Base-by-base conservation (phyloP, 257 asterid genomes). In the Vinca minor region DNA sequence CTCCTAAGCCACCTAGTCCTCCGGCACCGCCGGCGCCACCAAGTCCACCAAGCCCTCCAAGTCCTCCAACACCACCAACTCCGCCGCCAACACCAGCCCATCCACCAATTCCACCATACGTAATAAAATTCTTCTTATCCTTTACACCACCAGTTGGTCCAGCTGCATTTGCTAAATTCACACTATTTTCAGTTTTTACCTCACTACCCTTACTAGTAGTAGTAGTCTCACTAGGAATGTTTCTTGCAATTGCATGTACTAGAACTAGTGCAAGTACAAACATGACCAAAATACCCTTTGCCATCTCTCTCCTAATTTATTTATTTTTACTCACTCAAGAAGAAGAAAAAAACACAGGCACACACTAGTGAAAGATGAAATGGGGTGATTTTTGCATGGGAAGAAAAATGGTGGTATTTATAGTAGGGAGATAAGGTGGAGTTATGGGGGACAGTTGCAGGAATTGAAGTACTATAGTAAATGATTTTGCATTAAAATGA, bases 61-160 rank as follows among this genome's bases (percentile, higher is more conserved):
- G 28, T 59, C 81, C 74, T 15, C 88, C 88, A 4, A 71, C 84
- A 13, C 48, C 71, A 47, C 94, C 89, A 9, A 84, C 70, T 21
- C 85, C n/a, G n/a, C n/a, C n/a, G n/a, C n/a, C n/a, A n/a, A n/a
- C n/a, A n/a, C n/a, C 85, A 25, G 69, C 66, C 38, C 74, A 78
- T 56, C 81, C 65, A 21, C 93, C 95, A 2, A 81, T 13, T 15
- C 91, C 92, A 2, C 89, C 89, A 41, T 73, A 80, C 0, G 79
- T 38, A n/a, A 84, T 77, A 63, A 87, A 81, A 71, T 84, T 83
- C 70, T 87, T 87, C 82, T 83, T 62, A 50, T 85, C 95, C 44
- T 34, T 74, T 0, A 78, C 69, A 1, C 74, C 81, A 34, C 29
- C 69, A n/a, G n/a, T n/a, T n/a, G n/a, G n/a, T 3, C 70, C 69